phyloP scores from a whole-genome alignment of 179 eudicot species.

The Spergularia azorica region DNA sequence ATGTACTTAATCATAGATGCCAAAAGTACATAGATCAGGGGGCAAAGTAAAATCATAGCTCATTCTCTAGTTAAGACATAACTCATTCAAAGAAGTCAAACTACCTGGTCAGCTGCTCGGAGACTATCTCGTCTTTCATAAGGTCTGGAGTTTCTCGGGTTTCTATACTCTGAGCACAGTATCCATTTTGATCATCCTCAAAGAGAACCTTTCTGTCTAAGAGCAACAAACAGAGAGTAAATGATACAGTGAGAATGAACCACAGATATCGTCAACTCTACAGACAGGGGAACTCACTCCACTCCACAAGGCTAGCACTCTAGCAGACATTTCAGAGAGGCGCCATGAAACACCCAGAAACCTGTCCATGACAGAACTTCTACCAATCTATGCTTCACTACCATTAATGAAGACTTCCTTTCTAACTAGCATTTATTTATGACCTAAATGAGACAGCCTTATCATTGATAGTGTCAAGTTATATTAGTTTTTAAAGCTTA shows the following conservation, averaged over 20 bases:
- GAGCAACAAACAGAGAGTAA: background rate
- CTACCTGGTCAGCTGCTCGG: slow-evolving; percentile 96
- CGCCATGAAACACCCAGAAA: background rate
- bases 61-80: background rate
- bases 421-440: background rate
- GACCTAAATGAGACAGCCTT: background rate
- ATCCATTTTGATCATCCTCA: slow-evolving; percentile 28
- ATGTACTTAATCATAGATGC: background rate
- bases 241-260: background rate
- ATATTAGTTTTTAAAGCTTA: background rate
- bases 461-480: background rate
- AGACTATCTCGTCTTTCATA: slow-evolving; percentile 79
- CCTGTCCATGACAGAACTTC: background rate
- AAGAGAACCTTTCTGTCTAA: slow-evolving; percentile 37
- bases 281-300: background rate
- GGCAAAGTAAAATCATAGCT: background rate
- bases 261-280: background rate
- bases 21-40: background rate
- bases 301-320: background rate
- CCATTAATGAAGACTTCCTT: too few species aligned
- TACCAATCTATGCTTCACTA: background rate
- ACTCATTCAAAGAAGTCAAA: slow-evolving; percentile 1
- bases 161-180: slow-evolving; percentile 24
- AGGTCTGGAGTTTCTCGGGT: slow-evolving; percentile 44
- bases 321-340: too few species aligned